Evolutionary conservation across 108 stramenopile species (phyloP).

Genomic region (Skeletonema grethae): DNA sequence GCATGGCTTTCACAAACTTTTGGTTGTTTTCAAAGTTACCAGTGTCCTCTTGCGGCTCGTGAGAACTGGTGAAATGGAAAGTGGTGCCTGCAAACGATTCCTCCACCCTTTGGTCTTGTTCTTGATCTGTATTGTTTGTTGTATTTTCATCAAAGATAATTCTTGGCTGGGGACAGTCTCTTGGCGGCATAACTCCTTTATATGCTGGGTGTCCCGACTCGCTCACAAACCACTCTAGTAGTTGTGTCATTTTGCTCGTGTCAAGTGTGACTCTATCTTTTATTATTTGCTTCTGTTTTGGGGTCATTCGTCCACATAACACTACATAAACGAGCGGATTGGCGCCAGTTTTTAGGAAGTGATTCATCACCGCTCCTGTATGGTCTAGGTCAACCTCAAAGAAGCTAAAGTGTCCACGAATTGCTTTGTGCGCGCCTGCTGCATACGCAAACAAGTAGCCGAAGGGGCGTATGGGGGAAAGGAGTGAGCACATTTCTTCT

Average conservation of each 20-base stretch:
- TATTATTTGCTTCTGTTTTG: too few species aligned
- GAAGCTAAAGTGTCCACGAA: too few species aligned
- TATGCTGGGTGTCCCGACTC: conserved; percentile 24
- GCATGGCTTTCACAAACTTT: conserved; percentile 5
- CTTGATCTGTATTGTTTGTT: conserved; percentile 13
- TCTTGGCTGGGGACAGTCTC: conserved; percentile 7
- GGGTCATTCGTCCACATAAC: too few species aligned
- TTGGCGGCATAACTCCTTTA: neutral
- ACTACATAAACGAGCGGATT: too few species aligned
- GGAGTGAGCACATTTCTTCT: neutral
- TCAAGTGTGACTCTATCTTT: conserved; percentile 4
- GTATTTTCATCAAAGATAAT: neutral
- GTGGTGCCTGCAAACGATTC: neutral
- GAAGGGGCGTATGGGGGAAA: too few species aligned
- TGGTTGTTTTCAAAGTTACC: neutral
- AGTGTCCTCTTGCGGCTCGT: conserved; percentile 6
- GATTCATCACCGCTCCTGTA: too few species aligned
- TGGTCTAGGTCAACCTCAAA: too few species aligned
- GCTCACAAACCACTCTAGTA: conserved; percentile 18
- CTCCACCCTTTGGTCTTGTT: conserved; percentile 1
- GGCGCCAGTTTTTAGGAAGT: too few species aligned
- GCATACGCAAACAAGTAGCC: too few species aligned
- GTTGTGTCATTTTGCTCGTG: conserved; percentile 12
- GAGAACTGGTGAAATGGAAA: conserved; percentile 7
- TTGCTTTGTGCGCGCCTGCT: too few species aligned